Base-by-base conservation (phyloP, 2,329 filamentous ascomycete species). In the Aspergillus pseudoterreus region DNA sequence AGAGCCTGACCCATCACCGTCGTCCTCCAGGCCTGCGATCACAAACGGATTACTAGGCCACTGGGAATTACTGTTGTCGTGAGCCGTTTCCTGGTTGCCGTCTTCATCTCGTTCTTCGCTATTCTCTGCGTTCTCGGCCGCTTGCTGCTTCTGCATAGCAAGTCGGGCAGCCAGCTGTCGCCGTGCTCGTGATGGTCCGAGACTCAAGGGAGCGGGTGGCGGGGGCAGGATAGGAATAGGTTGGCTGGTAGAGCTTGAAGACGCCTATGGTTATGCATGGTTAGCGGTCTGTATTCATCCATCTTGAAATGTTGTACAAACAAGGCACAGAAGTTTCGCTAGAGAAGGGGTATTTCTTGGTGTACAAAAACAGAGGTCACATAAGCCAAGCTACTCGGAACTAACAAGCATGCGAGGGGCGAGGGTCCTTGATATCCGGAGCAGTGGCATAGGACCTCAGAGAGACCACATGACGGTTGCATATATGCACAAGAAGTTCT, bases 101-200 rank as follows among this genome's bases (percentile, higher is more conserved):
- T 66, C 64, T 27, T 57, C 55, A 3, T 48, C 55, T 47, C 64
- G 62, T 9, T 61, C 57, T 17, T 58, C 63, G 30, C 60, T 71
- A 1, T 77, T 69, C 39, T 71, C 73, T 21, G 76, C 71, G 1
- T 77, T 69, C 39, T 71, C 73, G 21, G 76, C 71, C 5, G 78
- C 72, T 58, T 83, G 82, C 69, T 89, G 86, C 59, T 85, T 83
- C 58, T 90, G 87, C 71, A 87, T 82, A 2, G 89, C 83, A 63
- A 97, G 79, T 11, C 92, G 84, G 11, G 89, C 88, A n/a, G 91
- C 92, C n/a, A 97, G 82, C 70, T 95, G 90, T 50, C 90, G 80
- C 46, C 92, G 84, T 6, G 92, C 92, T 47, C 92, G 84, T 6
- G 90, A 95, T 2, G 92, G 92, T 1, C 88, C 86, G 33, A 92